A percentile compares a stretch with the other conserved stretches of the same genome.
These are phyloP conservation scores for Rhododendron henanense DNA, from an alignment of 148 eudicot genomes.

Conservation along the genomic window DNA sequence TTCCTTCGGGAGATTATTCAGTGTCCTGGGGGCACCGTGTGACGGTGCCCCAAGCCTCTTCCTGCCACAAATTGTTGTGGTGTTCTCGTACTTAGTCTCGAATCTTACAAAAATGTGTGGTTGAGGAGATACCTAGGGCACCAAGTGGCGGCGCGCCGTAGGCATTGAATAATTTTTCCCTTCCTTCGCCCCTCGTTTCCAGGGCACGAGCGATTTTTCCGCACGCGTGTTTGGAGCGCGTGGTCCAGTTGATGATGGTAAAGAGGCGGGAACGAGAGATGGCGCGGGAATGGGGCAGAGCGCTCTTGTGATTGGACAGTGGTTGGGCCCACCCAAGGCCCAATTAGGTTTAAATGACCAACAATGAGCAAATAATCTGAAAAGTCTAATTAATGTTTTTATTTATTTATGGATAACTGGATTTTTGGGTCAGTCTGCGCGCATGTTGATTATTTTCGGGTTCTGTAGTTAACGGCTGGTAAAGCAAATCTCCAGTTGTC, in stretches of 20 bases:
- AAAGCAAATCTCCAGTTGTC: too few relatives aligned
- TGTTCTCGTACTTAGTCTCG: too few relatives aligned
- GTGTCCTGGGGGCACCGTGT: too few relatives aligned
- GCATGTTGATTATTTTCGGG: too few relatives aligned
- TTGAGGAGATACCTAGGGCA: rapidly evolving
- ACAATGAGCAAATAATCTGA: not conserved
- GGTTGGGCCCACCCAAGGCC: not conserved
- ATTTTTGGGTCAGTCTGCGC: too few relatives aligned
- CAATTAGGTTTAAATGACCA: not conserved
- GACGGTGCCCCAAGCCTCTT: too few relatives aligned
- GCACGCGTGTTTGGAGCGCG: not conserved
- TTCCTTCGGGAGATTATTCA: too few relatives aligned
- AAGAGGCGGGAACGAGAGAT: not conserved
- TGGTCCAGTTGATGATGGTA: not conserved
- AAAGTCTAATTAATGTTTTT: too few relatives aligned
- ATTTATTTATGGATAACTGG: too few relatives aligned
- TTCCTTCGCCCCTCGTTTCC: not conserved
- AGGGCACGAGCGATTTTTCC: not conserved
- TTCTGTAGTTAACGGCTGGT: too few relatives aligned
- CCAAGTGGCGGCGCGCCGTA: rapidly evolving
- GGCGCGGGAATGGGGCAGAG: not conserved
- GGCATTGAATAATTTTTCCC: too few relatives aligned
- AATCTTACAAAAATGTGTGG: rapidly evolving
- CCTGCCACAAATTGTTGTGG: too few relatives aligned
- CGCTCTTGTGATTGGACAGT: not conserved